Conservation (phyloP, 768 basidiomycete species). For the Leucosporidium creatinivorum region DNA sequence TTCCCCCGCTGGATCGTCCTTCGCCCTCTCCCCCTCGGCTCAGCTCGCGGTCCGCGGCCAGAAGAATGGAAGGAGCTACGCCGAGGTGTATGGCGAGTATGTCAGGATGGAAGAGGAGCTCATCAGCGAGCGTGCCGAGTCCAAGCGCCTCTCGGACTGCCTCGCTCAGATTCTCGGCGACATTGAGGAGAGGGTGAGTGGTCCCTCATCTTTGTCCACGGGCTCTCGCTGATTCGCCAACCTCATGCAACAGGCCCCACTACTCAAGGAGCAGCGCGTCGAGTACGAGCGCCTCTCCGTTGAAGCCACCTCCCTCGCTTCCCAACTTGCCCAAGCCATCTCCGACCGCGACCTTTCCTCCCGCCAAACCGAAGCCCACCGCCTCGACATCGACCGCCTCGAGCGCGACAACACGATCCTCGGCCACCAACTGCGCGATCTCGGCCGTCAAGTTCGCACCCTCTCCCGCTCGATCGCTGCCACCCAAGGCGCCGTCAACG, state of each 20-base stretch:
- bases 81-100: conserved; percentile 87
- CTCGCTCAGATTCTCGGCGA: conserved; percentile 73
- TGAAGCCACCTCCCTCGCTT: conserved; percentile 71
- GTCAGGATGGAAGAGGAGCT: conserved; percentile 77
- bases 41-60: conserved; percentile 75
- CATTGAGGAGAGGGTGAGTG: conserved; percentile 76
- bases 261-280: conserved; percentile 76
- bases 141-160: conserved; percentile 73
- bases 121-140: conserved; percentile 68
- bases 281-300: conserved; percentile 79
- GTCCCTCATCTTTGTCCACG: too few relatives aligned
- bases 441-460: conserved; percentile 72
- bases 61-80: conserved; percentile 68
- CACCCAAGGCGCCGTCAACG: conserved; percentile 66
- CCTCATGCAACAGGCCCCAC: conserved; percentile 65
- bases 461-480: conserved; percentile 72
- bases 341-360: conserved; percentile 64
- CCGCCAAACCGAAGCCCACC: conserved; percentile 50
- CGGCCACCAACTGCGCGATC: conserved; percentile 68
- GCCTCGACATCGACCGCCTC: conserved; percentile 37
- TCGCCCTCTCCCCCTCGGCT: conserved; percentile 77
- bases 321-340: conserved; percentile 67
- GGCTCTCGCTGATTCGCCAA: too few relatives aligned
- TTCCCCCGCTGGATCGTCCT: conserved; percentile 13
- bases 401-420: conserved; percentile 60